These are phyloP conservation scores for Ustilago xerochloae DNA, from an alignment of 1,284 basidiomycete genomes.

Conservation along the genomic window DNA sequence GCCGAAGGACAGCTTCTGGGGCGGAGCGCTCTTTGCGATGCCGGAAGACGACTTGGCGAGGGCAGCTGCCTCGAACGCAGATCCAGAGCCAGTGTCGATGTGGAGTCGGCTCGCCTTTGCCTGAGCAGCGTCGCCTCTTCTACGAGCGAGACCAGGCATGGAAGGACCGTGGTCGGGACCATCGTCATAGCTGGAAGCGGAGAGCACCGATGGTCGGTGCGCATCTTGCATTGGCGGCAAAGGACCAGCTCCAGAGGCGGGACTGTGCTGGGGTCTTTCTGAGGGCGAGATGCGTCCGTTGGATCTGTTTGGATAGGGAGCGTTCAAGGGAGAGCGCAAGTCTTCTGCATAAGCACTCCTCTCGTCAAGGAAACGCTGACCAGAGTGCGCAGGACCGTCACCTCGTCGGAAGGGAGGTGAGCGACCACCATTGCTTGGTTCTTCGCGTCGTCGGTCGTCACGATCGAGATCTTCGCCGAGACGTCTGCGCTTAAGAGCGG, in stretches of 20 bases:
- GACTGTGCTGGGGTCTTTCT: conserved; percentile 31
- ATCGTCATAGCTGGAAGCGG: conserved; percentile 35
- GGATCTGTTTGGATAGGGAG: conserved; percentile 25
- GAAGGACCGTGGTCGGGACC: conserved; percentile 28
- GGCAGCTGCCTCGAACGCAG: conserved; percentile 15
- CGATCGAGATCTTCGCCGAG: conserved; percentile 37
- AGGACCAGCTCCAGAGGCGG: conserved; percentile 27
- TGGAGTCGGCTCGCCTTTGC: conserved; percentile 61
- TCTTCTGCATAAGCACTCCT: conserved; percentile 36
- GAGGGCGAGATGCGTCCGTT: conserved; percentile 36
- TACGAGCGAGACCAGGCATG: conserved; percentile 54
- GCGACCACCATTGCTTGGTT: conserved; percentile 20
- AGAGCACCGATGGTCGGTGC: conserved; percentile 38
- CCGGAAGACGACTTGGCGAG: conserved; percentile 11
- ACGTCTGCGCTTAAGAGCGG: conserved; percentile 39
- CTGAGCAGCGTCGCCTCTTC: conserved; percentile 60
- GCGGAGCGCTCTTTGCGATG: conserved; percentile 60
- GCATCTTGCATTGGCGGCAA: conserved; percentile 45
- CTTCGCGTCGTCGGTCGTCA: conserved; percentile 38
- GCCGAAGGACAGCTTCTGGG: conserved; percentile 60
- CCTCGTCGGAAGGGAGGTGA: conserved; percentile 39
- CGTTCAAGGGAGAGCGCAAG: conserved; percentile 31
- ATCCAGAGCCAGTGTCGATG: conserved; percentile 50
- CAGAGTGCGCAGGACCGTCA: conserved; percentile 21
- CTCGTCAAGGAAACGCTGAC: conserved; percentile 41